Percentiles rank a stretch among this genome's conserved stretches.
Conservation (phyloP, 1,139 yeast genomes). For the Geotrichum australiense region DNA sequence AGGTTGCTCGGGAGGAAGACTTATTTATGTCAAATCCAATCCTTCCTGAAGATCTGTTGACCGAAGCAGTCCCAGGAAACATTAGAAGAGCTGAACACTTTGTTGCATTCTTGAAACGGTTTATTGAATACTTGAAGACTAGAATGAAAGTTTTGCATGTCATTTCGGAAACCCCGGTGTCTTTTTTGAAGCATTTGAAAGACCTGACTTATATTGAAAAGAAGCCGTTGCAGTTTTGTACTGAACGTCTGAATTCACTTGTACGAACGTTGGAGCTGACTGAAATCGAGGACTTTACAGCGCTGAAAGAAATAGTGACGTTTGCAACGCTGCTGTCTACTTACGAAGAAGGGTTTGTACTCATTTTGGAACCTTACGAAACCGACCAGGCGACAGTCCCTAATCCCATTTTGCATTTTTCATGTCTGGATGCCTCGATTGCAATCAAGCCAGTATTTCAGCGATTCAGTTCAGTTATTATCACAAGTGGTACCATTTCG, state of each 20-base stretch:
- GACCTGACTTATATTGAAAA: constrained; percentile 88
- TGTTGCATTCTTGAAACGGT: constrained; percentile 81
- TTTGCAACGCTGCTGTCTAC: constrained; percentile 95
- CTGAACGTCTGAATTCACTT: constrained; percentile 79
- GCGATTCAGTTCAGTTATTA: constrained; percentile 84
- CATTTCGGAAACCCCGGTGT: constrained; percentile 90
- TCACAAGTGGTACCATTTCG: constrained; percentile 95
- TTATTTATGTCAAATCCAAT: constrained; percentile 83
- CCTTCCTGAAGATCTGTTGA: constrained; percentile 72
- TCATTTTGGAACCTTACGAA: constrained; percentile 92
- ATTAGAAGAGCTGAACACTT: constrained; percentile 96
- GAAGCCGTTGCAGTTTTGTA: constrained; percentile 85
- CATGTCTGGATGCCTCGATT: constrained; percentile 95
- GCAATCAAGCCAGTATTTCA: constrained; percentile 97
- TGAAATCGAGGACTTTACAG: constrained; percentile 86
- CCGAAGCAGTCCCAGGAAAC: constrained; percentile 95
- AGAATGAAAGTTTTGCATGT: constrained; percentile 97
- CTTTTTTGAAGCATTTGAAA: constrained; percentile 85
- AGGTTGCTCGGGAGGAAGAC: constrained; percentile 67
- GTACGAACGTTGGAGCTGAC: constrained; percentile 83
- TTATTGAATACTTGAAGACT: constrained; percentile 89
- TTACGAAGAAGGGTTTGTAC: constrained; percentile 85
- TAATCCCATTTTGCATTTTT: constrained; percentile 88
- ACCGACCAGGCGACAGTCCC: constrained; percentile 97
- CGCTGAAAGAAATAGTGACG: constrained; percentile 91